Base-by-base conservation (phyloP, 176 grass and related monocot genomes). In the Carex littledalei region DNA sequence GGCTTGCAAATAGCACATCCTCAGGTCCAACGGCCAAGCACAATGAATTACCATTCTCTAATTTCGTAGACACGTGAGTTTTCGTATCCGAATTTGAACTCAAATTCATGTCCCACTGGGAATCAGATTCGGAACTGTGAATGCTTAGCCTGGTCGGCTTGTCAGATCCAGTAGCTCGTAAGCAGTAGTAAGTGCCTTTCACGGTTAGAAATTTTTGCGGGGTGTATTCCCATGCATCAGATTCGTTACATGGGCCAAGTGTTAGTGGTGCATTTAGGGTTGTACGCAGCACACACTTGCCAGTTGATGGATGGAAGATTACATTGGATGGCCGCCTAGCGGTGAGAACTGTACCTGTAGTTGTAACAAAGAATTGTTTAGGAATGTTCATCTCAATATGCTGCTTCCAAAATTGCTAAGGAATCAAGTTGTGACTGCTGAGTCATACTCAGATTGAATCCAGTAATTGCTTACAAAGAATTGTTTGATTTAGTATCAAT, bases 141-240 rank as follows among this genome's bases (percentile, higher is more conserved):
- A 85, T 63, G 5, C 73, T 54, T 3, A 88, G 81, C 53, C 11
- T 85, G 12, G 87, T 83, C 0, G 87, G 87, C 21, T 80, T 63
- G 12, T 78, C 73, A 1, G 87, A 72, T 12, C 43, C 74, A 9
- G 62, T 53, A 0, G 82, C 72, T 59, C 73, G 62, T 24, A 88
- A 50, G 35, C 87, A 85, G 74, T 62, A 88, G n/a, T 88, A 88
- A 17, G 87, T 88, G 13, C 87, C 87, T 74, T 63, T 85, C 35
- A 85, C 87, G 3, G 78, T 54, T 20, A 88, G 71, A 58, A 88
- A 72, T 63, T 85, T 85, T 21, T 88, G 87, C 3, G 87, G 87
- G 2, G 87, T 88, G 74, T 85, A 85, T 5, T 22, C 41, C 87
- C 87, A 88, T 14, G 34, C 4, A 24, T 88, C 87, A 1, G 87